These are phyloP conservation scores for Boletus bicolor DNA, from an alignment of 768 basidiomycete species.

Conservation along the genomic window DNA sequence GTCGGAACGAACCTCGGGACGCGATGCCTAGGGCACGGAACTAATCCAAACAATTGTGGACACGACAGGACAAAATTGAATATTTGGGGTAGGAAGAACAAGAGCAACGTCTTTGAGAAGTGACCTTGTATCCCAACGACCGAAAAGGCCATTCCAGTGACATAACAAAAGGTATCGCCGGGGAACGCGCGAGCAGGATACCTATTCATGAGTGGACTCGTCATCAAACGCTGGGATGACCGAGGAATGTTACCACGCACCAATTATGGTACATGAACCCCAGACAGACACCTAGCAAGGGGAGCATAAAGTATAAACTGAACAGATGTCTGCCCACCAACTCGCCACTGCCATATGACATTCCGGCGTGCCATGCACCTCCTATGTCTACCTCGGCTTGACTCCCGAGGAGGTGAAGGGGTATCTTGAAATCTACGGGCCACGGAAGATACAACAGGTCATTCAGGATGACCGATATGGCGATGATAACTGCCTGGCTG, in stretches of 20 bases:
- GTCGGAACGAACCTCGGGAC: conserved; percentile 68
- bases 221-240: not conserved
- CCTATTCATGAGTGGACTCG: conserved; percentile 45
- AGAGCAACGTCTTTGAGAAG: conserved; percentile 91
- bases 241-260: conserved; percentile 42
- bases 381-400: conserved; percentile 69
- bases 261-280: conserved; percentile 97
- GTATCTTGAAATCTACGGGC: conserved; percentile 71
- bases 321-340: conserved; percentile 93
- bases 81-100: conserved; percentile 97
- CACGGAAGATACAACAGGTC: conserved; percentile 93
- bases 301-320: conserved; percentile 96
- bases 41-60: conserved; percentile 91
- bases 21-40: conserved; percentile 92
- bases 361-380: conserved; percentile 78
- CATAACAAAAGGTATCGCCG: conserved; percentile 96
- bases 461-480: conserved; percentile 85
- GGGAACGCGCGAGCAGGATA: conserved; percentile 94
- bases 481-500: conserved; percentile 89
- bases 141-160: conserved; percentile 97
- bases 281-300: conserved; percentile 83
- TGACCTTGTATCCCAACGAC: conserved; percentile 97
- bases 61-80: conserved; percentile 96
- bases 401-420: conserved; percentile 65
- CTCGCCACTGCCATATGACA: conserved; percentile 81